Conservation (phyloP, 2,329 filamentous ascomycete species). For the Aspergillus unguis region DNA sequence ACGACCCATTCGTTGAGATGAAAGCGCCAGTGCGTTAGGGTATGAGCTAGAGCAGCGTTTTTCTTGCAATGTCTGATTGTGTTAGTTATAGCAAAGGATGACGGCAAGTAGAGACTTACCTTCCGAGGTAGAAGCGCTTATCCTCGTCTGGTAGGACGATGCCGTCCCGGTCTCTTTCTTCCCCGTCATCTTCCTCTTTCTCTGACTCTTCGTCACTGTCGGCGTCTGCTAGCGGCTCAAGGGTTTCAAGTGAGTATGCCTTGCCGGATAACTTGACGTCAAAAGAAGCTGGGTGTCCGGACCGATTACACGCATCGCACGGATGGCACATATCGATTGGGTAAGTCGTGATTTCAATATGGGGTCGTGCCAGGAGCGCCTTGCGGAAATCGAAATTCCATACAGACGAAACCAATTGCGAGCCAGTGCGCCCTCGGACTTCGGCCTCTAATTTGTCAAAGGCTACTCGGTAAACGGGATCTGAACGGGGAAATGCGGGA, state of each 20-base stretch:
- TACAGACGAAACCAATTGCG: slow-evolving; percentile 67
- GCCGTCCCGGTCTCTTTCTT: slow-evolving; percentile 45
- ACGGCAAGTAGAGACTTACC: slow-evolving; percentile 28
- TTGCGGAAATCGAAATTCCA: slow-evolving; percentile 68
- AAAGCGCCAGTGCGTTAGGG: slow-evolving; percentile 71
- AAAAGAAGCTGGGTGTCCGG: slow-evolving; percentile 64
- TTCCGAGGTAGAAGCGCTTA: slow-evolving; percentile 53
- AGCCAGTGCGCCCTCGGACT: slow-evolving; percentile 63
- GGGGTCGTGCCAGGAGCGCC: slow-evolving; percentile 63
- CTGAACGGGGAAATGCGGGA: slow-evolving; percentile 62
- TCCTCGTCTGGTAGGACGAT: slow-evolving; percentile 44
- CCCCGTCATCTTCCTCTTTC: slow-evolving; percentile 31
- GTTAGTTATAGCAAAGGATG: background rate
- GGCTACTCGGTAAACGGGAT: slow-evolving; percentile 64
- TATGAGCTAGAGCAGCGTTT: slow-evolving; percentile 68
- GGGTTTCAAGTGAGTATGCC: slow-evolving; percentile 62
- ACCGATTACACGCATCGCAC: slow-evolving; percentile 70
- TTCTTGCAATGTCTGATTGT: slow-evolving; percentile 52
- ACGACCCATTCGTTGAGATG: slow-evolving; percentile 71
- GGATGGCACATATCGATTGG: slow-evolving; percentile 45
- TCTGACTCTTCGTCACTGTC: slow-evolving; percentile 41
- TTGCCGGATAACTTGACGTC: slow-evolving; percentile 62
- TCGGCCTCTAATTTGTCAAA: slow-evolving; percentile 72
- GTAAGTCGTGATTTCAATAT: slow-evolving; percentile 52
- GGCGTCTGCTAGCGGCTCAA: slow-evolving; percentile 60